Percentiles rank a stretch among this genome's conserved stretches.
These are phyloP conservation scores for Karstenula rhodostoma DNA, from an alignment of 2,329 filamentous ascomycete species.

Conservation along the genomic window DNA sequence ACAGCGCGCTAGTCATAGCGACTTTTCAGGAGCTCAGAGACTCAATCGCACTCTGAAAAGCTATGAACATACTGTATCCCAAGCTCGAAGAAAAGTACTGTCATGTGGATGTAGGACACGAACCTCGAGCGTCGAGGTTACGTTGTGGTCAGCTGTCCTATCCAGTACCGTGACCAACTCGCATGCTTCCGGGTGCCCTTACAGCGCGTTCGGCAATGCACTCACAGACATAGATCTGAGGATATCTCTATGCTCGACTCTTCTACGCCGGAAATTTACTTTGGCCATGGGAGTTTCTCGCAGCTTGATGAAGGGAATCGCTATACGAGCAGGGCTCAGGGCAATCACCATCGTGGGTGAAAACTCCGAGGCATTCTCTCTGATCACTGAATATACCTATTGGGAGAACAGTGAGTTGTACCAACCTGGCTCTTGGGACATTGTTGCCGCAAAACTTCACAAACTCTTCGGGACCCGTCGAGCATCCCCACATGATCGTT, in stretches of 20 bases:
- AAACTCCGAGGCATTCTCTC: neutral
- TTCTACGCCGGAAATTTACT: neutral
- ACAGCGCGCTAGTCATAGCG: neutral
- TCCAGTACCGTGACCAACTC: neutral
- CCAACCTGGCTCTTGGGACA: neutral
- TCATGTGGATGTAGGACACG: neutral
- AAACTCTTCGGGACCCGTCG: neutral
- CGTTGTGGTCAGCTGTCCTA: neutral
- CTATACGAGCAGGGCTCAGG: neutral
- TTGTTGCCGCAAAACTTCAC: neutral
- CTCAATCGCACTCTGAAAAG: neutral
- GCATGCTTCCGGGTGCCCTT: neutral
- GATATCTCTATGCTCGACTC: neutral
- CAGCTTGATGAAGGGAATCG: neutral
- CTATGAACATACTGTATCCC: neutral
- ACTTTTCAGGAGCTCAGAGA: neutral
- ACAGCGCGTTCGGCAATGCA: neutral
- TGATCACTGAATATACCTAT: neutral
- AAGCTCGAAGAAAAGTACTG: neutral
- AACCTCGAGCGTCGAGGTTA: neutral
- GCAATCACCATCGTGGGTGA: neutral
- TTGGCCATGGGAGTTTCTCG: neutral
- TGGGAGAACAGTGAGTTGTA: neutral
- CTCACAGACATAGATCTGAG: neutral
- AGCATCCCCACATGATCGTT: neutral